Conservation (phyloP, 2,329 filamentous ascomycete genomes). For the Xylaria multiplex region DNA sequence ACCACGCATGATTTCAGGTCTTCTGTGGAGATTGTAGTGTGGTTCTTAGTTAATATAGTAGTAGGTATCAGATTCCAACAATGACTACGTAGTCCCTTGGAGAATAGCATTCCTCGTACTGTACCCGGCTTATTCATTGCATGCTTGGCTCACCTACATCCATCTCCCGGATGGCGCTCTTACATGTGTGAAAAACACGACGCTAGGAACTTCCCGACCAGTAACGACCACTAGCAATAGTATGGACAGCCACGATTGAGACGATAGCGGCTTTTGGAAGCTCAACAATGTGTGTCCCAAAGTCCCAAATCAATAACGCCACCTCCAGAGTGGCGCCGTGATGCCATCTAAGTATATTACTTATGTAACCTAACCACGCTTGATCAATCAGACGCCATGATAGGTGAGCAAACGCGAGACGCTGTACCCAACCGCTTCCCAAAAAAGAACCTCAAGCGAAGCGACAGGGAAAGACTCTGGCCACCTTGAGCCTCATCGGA, state of each 20-base stretch:
- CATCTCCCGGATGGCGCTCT: slow-evolving; percentile 21
- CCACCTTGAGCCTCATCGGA: slow-evolving; percentile 34
- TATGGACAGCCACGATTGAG: slow-evolving; percentile 19
- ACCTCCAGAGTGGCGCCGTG: slow-evolving; percentile 35
- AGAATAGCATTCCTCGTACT: slow-evolving; percentile 1
- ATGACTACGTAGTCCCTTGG: not conserved
- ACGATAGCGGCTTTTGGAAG: slow-evolving; percentile 21
- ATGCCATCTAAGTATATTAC: slow-evolving; percentile 14
- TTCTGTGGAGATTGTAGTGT: not conserved
- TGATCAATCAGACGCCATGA: slow-evolving; percentile 15
- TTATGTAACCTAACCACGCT: slow-evolving; percentile 26
- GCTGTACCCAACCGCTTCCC: slow-evolving; percentile 26
- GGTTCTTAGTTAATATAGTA: too few relatives aligned
- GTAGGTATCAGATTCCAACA: not conserved
- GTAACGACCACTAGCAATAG: not conserved
- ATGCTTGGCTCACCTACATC: slow-evolving; percentile 23
- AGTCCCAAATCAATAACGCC: slow-evolving; percentile 18
- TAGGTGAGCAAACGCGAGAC: slow-evolving; percentile 14
- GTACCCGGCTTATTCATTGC: slow-evolving; percentile 5
- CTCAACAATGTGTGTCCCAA: slow-evolving; percentile 23
- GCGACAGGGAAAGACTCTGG: slow-evolving; percentile 7
- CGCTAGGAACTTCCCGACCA: slow-evolving; percentile 27
- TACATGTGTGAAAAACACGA: slow-evolving; percentile 13
- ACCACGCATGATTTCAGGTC: not conserved
- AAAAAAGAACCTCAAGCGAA: slow-evolving; percentile 32